Conservation (phyloP, 2,329 filamentous ascomycete species). For the Arthrobotrys conoides region DNA sequence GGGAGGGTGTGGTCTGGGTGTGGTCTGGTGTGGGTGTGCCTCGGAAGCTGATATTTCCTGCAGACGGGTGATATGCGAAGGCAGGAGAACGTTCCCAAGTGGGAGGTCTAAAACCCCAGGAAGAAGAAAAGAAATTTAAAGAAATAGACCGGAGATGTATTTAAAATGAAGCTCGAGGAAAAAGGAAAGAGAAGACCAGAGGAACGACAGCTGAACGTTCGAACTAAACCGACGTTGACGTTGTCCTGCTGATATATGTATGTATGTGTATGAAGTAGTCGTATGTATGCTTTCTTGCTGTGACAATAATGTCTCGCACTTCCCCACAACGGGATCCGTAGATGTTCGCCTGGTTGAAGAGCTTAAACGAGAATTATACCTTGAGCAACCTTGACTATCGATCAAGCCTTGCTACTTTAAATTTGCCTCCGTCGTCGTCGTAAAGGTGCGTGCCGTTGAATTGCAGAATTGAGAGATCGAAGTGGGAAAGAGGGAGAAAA, state of each 20-base stretch:
- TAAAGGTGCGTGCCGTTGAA: slow-evolving; percentile 10
- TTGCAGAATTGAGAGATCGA: slow-evolving; percentile 21
- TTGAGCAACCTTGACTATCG: slow-evolving; percentile 42
- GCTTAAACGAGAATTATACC: slow-evolving; percentile 57
- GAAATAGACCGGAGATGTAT: slow-evolving; percentile 6
- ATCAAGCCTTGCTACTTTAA: slow-evolving; percentile 22
- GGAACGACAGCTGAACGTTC: slow-evolving; percentile 29
- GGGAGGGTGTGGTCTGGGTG: slow-evolving; percentile 27
- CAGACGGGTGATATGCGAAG: slow-evolving; percentile 61
- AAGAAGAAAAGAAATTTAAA: slow-evolving; percentile 24
- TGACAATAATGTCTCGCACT: slow-evolving; percentile 41
- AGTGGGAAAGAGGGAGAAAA: slow-evolving; percentile 2
- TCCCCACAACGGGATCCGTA: slow-evolving; percentile 41
- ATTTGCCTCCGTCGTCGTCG: slow-evolving; percentile 34
- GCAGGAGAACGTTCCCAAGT: slow-evolving; percentile 51
- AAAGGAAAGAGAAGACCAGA: slow-evolving; percentile 9
- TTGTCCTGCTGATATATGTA: slow-evolving; percentile 47
- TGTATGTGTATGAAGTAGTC: neutral
- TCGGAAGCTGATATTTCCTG: slow-evolving; percentile 62
- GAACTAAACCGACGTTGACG: slow-evolving; percentile 31
- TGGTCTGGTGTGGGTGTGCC: slow-evolving; percentile 50
- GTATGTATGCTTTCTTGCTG: slow-evolving; percentile 7
- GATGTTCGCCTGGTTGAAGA: slow-evolving; percentile 48
- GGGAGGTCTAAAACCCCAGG: slow-evolving; percentile 56
- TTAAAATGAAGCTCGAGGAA: slow-evolving; percentile 22